A percentile compares a stretch with the other conserved stretches of the same genome.
Evolutionary conservation across 2,329 filamentous ascomycete genomes (phyloP).

Genomic region (Penicillium sp.): DNA sequence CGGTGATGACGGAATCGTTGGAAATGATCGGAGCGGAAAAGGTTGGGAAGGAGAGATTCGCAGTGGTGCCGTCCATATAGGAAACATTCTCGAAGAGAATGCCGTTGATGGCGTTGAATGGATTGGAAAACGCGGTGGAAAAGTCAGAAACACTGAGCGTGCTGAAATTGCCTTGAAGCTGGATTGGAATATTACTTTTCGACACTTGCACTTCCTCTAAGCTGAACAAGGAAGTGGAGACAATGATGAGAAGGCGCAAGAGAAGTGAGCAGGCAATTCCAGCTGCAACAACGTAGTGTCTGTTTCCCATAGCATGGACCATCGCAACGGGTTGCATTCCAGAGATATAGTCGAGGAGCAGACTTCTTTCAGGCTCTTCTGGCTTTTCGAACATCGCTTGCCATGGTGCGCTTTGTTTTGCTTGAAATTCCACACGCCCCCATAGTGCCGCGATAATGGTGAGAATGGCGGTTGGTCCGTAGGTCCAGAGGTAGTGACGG

Average conservation of each 20-base stretch:
- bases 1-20: neutral
- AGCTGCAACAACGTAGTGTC: constrained; percentile 5
- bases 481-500: constrained; percentile 14
- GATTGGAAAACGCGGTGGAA: neutral
- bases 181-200: neutral
- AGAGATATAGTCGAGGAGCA: constrained; percentile 10
- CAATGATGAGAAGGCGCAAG: constrained; percentile 11
- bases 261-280: constrained; percentile 1
- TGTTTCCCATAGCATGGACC: constrained; percentile 5
- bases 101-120: constrained; percentile 9
- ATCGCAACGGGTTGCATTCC: constrained; percentile 8
- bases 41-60: constrained; percentile 4
- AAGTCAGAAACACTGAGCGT: neutral
- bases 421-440: constrained; percentile 11
- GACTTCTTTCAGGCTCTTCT: constrained; percentile 2
- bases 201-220: neutral
- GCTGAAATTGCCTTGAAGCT: neutral
- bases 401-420: constrained; percentile 16
- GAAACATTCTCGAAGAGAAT: constrained; percentile 7
- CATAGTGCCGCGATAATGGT: constrained; percentile 8
- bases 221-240: constrained; percentile 12
- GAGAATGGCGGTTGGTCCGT: constrained; percentile 13
- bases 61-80: constrained; percentile 6
- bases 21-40: constrained; percentile 2
- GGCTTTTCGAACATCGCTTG: constrained; percentile 6